Evolutionary conservation across 2,329 filamentous ascomycete species (phyloP).

Genomic region (Nannizzia gypsea): DNA sequence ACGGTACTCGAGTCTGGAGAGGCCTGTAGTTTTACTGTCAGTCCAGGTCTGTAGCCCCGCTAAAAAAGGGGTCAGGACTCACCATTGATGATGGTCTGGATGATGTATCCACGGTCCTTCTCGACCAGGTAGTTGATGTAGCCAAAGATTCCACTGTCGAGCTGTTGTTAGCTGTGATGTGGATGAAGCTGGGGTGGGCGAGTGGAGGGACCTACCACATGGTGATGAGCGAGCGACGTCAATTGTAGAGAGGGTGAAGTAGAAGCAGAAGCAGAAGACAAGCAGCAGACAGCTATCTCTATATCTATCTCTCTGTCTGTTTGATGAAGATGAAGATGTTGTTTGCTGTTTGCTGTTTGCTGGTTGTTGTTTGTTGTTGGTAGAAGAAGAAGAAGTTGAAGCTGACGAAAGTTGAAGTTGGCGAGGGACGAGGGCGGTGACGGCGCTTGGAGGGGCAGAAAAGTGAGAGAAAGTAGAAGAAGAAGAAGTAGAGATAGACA

Average conservation of each 20-base stretch:
- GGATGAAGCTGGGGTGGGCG: not conserved
- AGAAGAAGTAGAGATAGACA: not conserved
- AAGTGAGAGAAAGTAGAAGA: not conserved
- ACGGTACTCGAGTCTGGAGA: conserved; percentile 92
- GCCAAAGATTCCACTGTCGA: conserved; percentile 75
- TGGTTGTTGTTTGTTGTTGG: not conserved
- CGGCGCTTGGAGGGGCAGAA: not conserved
- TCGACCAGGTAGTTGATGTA: conserved; percentile 99
- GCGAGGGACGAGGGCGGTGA: not conserved
- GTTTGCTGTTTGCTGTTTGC: not conserved
- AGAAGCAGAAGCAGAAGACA: not conserved
- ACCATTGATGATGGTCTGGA: conserved; percentile 95
- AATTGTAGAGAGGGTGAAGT: not conserved
- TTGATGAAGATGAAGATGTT: not conserved
- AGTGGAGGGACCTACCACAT: conserved; percentile 13
- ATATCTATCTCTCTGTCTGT: not conserved
- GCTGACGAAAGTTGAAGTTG: not conserved
- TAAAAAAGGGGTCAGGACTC: conserved; percentile 31
- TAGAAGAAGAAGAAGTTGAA: not conserved
- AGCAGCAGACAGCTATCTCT: not conserved
- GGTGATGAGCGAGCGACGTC: conserved; percentile 7
- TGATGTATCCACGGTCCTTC: conserved; percentile 93
- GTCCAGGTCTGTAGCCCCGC: not conserved
- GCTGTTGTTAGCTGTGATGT: not conserved
- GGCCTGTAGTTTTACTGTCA: conserved; percentile 51